Conservation (phyloP, 768 basidiomycete species). For the Suillus cothurnatus region DNA sequence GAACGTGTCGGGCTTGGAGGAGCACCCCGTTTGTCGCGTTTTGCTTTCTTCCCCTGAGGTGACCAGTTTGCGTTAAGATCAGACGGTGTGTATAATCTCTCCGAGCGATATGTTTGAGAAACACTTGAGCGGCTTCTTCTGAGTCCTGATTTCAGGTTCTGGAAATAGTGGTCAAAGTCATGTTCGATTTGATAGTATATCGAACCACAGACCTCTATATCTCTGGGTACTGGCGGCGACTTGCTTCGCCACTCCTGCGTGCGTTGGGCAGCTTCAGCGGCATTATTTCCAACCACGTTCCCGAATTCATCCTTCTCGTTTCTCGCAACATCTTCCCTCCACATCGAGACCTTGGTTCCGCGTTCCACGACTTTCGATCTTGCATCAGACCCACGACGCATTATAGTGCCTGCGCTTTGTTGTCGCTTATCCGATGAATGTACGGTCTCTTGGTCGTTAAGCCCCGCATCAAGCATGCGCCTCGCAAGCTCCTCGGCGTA, state of each 20-base stretch:
- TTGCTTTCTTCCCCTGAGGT: slow-evolving; percentile 25
- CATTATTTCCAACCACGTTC: slow-evolving; percentile 16
- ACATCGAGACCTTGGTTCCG: slow-evolving; percentile 48
- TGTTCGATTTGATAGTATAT: not conserved
- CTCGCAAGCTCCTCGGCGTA: slow-evolving; percentile 36
- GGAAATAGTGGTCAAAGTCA: not conserved
- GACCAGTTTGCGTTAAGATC: slow-evolving; percentile 20
- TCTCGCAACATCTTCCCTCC: slow-evolving; percentile 56
- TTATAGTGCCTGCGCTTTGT: slow-evolving; percentile 19
- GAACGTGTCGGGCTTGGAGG: slow-evolving; percentile 33
- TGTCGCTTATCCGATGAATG: slow-evolving; percentile 14
- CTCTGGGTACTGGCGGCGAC: slow-evolving; percentile 16
- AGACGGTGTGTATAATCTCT: slow-evolving; percentile 23
- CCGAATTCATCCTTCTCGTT: slow-evolving; percentile 33
- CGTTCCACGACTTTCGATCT: slow-evolving; percentile 19
- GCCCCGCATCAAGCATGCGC: slow-evolving; percentile 36
- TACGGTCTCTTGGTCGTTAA: slow-evolving; percentile 27
- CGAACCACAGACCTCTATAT: slow-evolving; percentile 22
- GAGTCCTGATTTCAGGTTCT: slow-evolving; percentile 19
- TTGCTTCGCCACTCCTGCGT: slow-evolving; percentile 14
- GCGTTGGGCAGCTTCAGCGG: slow-evolving; percentile 16
- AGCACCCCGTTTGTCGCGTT: slow-evolving; percentile 20
- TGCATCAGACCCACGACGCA: slow-evolving; percentile 9
- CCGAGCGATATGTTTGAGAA: slow-evolving; percentile 28
- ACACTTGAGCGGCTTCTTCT: slow-evolving; percentile 22